Base-by-base conservation (phyloP, 495 filamentous ascomycete species). In the Penicillium desertorum region DNA sequence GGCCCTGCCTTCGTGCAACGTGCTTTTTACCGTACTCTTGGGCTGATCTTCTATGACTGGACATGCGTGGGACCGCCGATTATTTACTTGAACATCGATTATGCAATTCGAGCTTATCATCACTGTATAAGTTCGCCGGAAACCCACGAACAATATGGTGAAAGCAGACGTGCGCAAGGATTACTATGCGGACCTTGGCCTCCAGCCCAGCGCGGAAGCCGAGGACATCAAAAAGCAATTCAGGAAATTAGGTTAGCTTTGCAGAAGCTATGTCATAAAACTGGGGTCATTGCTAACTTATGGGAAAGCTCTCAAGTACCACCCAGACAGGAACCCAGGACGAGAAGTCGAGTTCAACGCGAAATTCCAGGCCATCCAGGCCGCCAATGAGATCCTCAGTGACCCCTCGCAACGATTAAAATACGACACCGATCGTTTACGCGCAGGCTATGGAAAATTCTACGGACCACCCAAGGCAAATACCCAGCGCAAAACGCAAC, bases 321-420 rank as follows among this genome's bases (percentile, higher is more conserved):
- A 97, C 65, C 92, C 92, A 7, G 92, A 97, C 68, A 85, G 91
- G 43, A 96, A 97, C 63, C 89, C 86, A 5, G 92, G 92, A 43
- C 80, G 81, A 59, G 92, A 96, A 71, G 64, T 79, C 20, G 89
- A 91, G 60, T 87, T 87, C 56, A 90, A 85, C 56, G 75, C 89
- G 19, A 88, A 88, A 65, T 96, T 96, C 63, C 86, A 94, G 65
- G 79, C 83, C 27, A 95, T 96, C 53, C 89, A 94, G 68, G 81
- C 87, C 1, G 92, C 92, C 22, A 84, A 94, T 59, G 92, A 96
- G 66, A 82, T 97, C 27, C 78, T 97, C 25, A 81, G 78, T 56
- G 90, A 96, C 61, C 75, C 85, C 0, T 72, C 77, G 32, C 73
- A 79, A 61, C 86, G 86, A 53, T 68, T 80, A 12, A 92, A 89